Percentiles rank a stretch among this genome's conserved stretches.
Conservation (phyloP, 768 basidiomycete genomes). For the Tubosaeta sp. region DNA sequence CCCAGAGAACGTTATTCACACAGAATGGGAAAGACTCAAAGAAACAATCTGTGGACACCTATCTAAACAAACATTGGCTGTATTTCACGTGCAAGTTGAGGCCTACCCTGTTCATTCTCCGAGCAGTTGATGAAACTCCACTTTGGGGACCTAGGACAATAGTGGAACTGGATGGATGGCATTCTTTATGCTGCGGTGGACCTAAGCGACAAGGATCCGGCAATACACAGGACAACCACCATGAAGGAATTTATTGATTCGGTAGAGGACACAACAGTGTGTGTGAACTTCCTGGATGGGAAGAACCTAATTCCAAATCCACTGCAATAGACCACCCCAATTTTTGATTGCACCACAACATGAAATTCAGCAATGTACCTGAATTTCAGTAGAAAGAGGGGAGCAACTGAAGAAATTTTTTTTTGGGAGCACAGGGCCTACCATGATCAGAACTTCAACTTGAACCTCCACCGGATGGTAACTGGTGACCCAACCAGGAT, state of each 20-base stretch:
- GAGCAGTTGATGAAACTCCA: neutral
- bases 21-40: too few relatives aligned
- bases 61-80: neutral
- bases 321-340: neutral
- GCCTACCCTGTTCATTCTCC: neutral
- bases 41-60: neutral
- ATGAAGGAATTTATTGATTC: neutral
- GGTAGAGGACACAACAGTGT: neutral
- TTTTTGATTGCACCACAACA: neutral
- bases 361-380: neutral
- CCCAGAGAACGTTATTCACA: too few relatives aligned
- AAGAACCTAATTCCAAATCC: constrained; percentile 1
- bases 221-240: neutral
- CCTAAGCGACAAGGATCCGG: too few relatives aligned
- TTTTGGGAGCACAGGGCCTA: too few relatives aligned
- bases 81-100: neutral
- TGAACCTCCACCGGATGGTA: constrained; percentile 5
- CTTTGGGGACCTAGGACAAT: neutral
- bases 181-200: too few relatives aligned
- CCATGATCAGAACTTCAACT: neutral
- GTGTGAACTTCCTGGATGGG: constrained; percentile 3
- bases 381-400: neutral
- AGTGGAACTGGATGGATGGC: neutral
- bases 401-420: too few relatives aligned
- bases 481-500: neutral